A percentile compares a stretch with the other conserved stretches of the same genome.
phyloP scores from a whole-genome alignment of 352 stramenopile species.

The Phytopythium kandeliae region DNA sequence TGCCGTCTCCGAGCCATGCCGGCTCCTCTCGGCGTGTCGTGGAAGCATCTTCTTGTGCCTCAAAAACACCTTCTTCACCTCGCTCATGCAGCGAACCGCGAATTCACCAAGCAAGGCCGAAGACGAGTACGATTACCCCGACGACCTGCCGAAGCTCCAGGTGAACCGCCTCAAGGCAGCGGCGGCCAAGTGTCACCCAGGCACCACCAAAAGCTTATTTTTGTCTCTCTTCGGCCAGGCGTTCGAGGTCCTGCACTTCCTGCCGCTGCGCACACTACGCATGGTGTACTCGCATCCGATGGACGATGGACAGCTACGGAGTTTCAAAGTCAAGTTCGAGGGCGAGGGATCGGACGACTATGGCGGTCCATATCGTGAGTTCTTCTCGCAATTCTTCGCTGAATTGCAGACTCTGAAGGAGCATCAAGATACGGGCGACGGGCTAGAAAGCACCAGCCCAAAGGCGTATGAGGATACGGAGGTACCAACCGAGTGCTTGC shows the following conservation, averaged over 20 bases:
- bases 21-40: slow-evolving; percentile 54
- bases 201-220: slow-evolving; percentile 57
- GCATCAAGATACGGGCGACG: not conserved
- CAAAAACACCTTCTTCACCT: slow-evolving; percentile 74
- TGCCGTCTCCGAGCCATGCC: slow-evolving; percentile 21
- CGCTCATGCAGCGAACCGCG: slow-evolving; percentile 67
- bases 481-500: slow-evolving; percentile 28
- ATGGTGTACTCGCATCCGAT: slow-evolving; percentile 92
- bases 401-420: slow-evolving; percentile 46
- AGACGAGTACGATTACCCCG: slow-evolving; percentile 91
- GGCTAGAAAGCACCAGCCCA: slow-evolving; percentile 6
- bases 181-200: slow-evolving; percentile 64
- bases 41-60: slow-evolving; percentile 67
- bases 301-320: slow-evolving; percentile 87
- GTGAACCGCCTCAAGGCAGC: slow-evolving; percentile 86
- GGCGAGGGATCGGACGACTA: slow-evolving; percentile 94
- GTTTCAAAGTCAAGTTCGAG: slow-evolving; percentile 94
- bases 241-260: slow-evolving; percentile 84
- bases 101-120: slow-evolving; percentile 76
- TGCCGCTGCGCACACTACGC: slow-evolving; percentile 59
- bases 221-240: slow-evolving; percentile 81
- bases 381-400: slow-evolving; percentile 86
- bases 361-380: slow-evolving; percentile 91
- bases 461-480: not conserved
- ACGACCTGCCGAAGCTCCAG: slow-evolving; percentile 78